A percentile compares a stretch with the other conserved stretches of the same genome.
Conservation (phyloP, 352 stramenopile species). For the Phytophthora rubi region DNA sequence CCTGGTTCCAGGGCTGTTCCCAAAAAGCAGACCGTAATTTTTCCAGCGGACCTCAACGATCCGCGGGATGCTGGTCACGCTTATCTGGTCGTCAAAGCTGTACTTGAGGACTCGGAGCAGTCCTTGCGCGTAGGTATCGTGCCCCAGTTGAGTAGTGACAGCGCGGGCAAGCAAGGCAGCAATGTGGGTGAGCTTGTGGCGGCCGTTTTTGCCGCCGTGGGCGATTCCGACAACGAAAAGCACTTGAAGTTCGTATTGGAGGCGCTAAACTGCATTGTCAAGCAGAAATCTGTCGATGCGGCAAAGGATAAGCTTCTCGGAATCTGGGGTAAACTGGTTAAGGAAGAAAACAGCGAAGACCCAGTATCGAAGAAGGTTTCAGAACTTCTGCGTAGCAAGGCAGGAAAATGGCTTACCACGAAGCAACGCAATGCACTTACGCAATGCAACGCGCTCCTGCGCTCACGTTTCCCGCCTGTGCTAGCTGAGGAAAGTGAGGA, state of each 20-base stretch:
- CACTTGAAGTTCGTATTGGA: constrained; percentile 66
- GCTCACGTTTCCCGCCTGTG: constrained; percentile 37
- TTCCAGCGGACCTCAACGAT: constrained; percentile 60
- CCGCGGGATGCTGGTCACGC: constrained; percentile 60
- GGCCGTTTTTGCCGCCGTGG: constrained; percentile 57
- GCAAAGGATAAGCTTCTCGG: constrained; percentile 57
- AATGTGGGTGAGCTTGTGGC: constrained; percentile 51
- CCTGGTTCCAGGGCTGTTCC: constrained; percentile 46
- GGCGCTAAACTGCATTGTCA: constrained; percentile 58
- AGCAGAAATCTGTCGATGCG: constrained; percentile 56
- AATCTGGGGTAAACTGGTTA: constrained; percentile 44
- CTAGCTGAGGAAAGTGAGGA: constrained; percentile 28
- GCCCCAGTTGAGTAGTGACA: constrained; percentile 40
- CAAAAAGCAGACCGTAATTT: constrained; percentile 82
- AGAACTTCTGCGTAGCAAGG: constrained; percentile 28
- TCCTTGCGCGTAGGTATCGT: constrained; percentile 67
- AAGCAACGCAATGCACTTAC: constrained; percentile 37
- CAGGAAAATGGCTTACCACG: constrained; percentile 30
- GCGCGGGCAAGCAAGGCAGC: constrained; percentile 1
- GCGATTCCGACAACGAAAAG: constrained; percentile 58
- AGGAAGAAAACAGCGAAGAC: constrained; percentile 29
- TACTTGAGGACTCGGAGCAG: constrained; percentile 72
- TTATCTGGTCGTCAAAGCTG: constrained; percentile 63
- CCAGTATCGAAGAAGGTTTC: constrained; percentile 32
- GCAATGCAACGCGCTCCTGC: constrained; percentile 54